phyloP scores from a whole-genome alignment of 2,329 filamentous ascomycete species.

The Colletotrichum melonis region DNA sequence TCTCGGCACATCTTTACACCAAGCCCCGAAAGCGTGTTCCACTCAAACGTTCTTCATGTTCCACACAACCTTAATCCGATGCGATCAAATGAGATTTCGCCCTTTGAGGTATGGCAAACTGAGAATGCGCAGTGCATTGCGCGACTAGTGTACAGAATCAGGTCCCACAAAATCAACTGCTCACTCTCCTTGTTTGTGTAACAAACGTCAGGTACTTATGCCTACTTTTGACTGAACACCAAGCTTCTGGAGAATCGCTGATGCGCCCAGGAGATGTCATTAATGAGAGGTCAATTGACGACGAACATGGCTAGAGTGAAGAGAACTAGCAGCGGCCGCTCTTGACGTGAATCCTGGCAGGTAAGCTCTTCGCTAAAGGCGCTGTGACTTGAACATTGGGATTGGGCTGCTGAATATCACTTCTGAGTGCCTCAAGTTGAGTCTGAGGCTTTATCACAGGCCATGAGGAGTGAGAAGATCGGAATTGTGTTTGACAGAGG shows the following conservation, averaged over 20 bases:
- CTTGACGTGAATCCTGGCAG: not conserved
- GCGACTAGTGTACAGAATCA: not conserved
- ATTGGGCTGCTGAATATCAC: not conserved
- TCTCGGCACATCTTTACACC: slow-evolving; percentile 2
- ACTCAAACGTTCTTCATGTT: not conserved
- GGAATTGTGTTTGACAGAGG: too few relatives aligned
- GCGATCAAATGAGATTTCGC: not conserved
- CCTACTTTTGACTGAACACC: not conserved
- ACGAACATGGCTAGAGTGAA: too few relatives aligned
- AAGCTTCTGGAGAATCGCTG: too few relatives aligned
- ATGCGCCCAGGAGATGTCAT: not conserved
- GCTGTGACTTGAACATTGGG: not conserved
- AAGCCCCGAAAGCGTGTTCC: not conserved
- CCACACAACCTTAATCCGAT: not conserved
- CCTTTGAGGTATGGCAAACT: not conserved
- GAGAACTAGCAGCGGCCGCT: not conserved
- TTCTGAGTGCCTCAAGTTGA: too few relatives aligned
- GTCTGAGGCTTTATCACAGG: too few relatives aligned
- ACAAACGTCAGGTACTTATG: not conserved
- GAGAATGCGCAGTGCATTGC: not conserved
- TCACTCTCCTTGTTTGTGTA: not conserved
- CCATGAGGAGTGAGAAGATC: too few relatives aligned
- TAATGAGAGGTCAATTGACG: not conserved
- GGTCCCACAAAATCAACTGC: not conserved
- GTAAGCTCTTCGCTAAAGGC: not conserved